Evolutionary conservation across 108 stramenopile genomes (phyloP).

Genomic region (Cyclotella kingstonii): DNA sequence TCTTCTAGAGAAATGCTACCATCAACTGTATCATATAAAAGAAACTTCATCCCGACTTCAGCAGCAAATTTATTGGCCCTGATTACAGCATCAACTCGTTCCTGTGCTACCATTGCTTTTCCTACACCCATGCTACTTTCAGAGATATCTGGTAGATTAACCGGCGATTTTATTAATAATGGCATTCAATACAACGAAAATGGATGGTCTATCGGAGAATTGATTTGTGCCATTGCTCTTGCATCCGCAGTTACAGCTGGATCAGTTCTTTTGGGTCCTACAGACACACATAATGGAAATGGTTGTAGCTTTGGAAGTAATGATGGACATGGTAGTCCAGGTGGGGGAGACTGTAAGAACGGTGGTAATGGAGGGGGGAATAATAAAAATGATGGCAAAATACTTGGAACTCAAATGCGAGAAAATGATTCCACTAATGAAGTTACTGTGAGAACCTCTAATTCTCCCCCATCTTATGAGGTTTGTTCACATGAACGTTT

Average conservation of each 20-base stretch:
- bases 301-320: slow-evolving; percentile 18
- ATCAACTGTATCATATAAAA: neutral
- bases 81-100: slow-evolving; percentile 2
- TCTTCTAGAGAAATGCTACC: neutral
- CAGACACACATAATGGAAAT: slow-evolving; percentile 11
- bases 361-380: slow-evolving; percentile 18
- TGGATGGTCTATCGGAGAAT: slow-evolving; percentile 12
- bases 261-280: slow-evolving; percentile 19
- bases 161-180: slow-evolving; percentile 4
- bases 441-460: slow-evolving; percentile 12
- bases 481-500: slow-evolving; percentile 5
- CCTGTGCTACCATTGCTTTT: neutral
- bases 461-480: slow-evolving; percentile 29
- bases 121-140: slow-evolving; percentile 3
- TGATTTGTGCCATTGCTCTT: slow-evolving; percentile 26
- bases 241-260: slow-evolving; percentile 22
- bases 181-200: neutral
- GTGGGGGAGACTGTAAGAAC: slow-evolving; percentile 9
- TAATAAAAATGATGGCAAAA: slow-evolving; percentile 12
- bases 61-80: neutral
- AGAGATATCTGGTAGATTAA: neutral
- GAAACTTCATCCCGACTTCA: neutral
- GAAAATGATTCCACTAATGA: slow-evolving; percentile 12
- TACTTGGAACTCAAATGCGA: slow-evolving; percentile 4
- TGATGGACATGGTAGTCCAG: slow-evolving; percentile 14